A percentile compares a stretch with the other conserved stretches of the same genome.
phyloP scores from a whole-genome alignment of 208 protist genomes.

The Tetramitus jugosus region DNA sequence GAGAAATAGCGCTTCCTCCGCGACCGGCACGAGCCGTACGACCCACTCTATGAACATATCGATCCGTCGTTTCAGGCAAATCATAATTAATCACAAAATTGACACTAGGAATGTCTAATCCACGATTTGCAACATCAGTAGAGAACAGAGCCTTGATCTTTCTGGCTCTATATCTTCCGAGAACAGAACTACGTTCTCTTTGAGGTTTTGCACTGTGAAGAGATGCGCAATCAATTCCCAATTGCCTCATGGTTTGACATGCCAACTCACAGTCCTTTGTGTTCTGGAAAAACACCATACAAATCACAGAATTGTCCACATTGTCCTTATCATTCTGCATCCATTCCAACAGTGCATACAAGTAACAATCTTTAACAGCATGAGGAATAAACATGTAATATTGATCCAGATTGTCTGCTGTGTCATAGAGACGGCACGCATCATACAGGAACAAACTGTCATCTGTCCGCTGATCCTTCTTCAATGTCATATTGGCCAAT shows the following conservation, averaged over 20 bases:
- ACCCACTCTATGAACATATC: slow-evolving; percentile 86
- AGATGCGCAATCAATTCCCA: slow-evolving; percentile 8
- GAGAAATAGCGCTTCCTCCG: not conserved
- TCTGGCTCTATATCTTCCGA: slow-evolving; percentile 26
- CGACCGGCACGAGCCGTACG: slow-evolving; percentile 70
- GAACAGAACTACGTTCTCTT: not conserved
- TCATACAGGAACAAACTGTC: not conserved
- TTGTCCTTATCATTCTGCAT: not conserved
- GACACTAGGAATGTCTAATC: slow-evolving; percentile 71
- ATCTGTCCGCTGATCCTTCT: not conserved
- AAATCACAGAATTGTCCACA: not conserved
- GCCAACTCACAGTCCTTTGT: not conserved
- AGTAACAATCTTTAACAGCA: not conserved
- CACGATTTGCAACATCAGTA: slow-evolving; percentile 68
- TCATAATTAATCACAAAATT: slow-evolving; percentile 67
- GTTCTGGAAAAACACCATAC: not conserved
- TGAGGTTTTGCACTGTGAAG: not conserved
- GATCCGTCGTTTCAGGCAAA: slow-evolving; percentile 63
- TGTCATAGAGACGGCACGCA: not conserved
- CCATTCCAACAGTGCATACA: not conserved
- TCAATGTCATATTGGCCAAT: slow-evolving; percentile 67
- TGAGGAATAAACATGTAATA: slow-evolving; percentile 20
- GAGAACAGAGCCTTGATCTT: slow-evolving; percentile 64
- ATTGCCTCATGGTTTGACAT: not conserved
- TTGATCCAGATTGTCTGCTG: not conserved